Conservation (phyloP, 2,329 filamentous ascomycete species). For the Botrytis byssoidea region DNA sequence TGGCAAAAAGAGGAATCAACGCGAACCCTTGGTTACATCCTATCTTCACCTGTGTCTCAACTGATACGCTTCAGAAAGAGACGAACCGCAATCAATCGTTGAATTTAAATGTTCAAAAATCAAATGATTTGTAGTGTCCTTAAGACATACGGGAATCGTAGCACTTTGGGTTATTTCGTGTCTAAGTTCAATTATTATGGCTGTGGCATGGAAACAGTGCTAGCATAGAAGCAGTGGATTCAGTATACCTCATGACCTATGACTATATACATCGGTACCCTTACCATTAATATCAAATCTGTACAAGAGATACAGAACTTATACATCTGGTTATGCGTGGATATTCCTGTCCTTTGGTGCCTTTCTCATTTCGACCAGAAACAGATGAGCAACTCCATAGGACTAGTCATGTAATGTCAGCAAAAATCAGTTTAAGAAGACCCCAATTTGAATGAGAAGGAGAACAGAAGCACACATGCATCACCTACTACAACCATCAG, state of each 20-base stretch:
- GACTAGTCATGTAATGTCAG: not conserved
- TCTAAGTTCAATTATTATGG: not conserved
- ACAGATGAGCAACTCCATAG: not conserved
- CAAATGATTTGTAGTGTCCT: not conserved
- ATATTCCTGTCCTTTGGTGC: not conserved
- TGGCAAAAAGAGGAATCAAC: not conserved
- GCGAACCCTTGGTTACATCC: not conserved
- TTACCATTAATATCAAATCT: not conserved
- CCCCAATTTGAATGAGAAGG: not conserved
- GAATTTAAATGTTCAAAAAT: not conserved
- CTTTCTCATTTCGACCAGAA: not conserved
- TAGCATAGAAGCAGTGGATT: not conserved
- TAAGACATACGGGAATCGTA: no score
- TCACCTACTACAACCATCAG: not conserved
- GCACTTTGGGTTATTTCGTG: not conserved
- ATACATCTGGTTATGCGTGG: not conserved
- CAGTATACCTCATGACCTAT: constrained; percentile 30
- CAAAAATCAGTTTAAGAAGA: not conserved
- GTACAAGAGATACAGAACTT: not conserved
- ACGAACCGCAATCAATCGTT: not conserved
- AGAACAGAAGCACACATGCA: not conserved
- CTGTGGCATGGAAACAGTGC: no score
- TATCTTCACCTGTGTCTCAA: not conserved
- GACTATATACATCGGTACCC: constrained; percentile 26
- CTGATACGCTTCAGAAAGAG: not conserved